Evolutionary conservation across 2,329 filamentous ascomycete species (phyloP).

Genomic region (Alternaria consortialis): DNA sequence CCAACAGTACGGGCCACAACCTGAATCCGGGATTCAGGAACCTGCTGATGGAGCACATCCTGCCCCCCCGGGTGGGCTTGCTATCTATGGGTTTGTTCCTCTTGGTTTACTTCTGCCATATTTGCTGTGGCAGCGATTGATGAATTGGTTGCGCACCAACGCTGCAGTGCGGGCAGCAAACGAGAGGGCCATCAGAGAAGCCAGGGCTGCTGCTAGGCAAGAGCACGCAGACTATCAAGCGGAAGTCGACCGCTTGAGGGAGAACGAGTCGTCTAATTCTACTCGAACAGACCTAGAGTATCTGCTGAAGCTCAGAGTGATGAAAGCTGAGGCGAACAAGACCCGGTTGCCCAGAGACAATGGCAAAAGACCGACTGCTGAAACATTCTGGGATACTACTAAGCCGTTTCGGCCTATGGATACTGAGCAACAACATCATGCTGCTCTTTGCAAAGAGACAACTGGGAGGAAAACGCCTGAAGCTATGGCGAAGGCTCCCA

Average conservation of each 20-base stretch:
- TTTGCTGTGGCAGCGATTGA: not conserved
- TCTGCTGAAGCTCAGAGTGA: not conserved
- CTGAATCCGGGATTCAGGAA: not conserved
- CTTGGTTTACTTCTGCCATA: not conserved
- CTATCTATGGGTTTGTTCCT: not conserved
- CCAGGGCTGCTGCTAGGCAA: not conserved
- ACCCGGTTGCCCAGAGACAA: not conserved
- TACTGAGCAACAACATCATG: not conserved
- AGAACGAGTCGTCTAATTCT: not conserved
- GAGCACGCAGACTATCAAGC: not conserved
- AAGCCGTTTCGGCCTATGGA: not conserved
- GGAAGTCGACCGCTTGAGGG: not conserved
- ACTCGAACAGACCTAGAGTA: not conserved
- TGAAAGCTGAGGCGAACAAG: not conserved
- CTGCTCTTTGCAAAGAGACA: not conserved
- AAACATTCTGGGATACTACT: not conserved
- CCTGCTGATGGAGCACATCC: not conserved
- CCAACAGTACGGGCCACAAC: not conserved
- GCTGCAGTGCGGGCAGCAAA: not conserved
- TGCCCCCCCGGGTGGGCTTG: not conserved
- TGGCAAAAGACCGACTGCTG: not conserved
- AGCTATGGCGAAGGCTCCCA: rapidly evolving
- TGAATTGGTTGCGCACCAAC: not conserved
- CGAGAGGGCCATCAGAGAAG: not conserved
- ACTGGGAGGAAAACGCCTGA: too few species aligned